Percentiles rank a stretch among this genome's conserved stretches.
phyloP scores from a whole-genome alignment of 2,329 filamentous ascomycete species.

The Achaetomium macrosporum region DNA sequence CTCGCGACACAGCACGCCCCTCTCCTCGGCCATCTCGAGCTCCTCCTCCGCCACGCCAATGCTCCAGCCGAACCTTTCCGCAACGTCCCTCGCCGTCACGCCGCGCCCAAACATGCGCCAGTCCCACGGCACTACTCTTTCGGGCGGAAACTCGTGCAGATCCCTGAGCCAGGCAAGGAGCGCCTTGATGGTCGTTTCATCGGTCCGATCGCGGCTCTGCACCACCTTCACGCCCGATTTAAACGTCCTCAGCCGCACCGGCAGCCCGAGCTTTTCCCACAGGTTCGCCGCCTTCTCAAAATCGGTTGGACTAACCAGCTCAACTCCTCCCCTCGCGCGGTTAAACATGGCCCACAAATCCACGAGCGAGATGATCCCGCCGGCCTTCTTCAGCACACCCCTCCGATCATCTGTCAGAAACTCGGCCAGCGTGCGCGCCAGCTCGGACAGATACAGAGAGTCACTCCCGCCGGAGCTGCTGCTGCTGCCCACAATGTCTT shows the following conservation, averaged over 20 bases:
- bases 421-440: slow-evolving; percentile 79
- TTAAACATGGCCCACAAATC: slow-evolving; percentile 96
- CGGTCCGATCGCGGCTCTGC: slow-evolving; percentile 79
- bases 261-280: slow-evolving; percentile 83
- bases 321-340: slow-evolving; percentile 83
- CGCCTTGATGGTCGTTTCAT: slow-evolving; percentile 78
- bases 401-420: slow-evolving; percentile 81
- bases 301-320: slow-evolving; percentile 85
- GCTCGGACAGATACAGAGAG: slow-evolving; percentile 81
- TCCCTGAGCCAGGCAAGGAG: slow-evolving; percentile 73
- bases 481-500: slow-evolving; percentile 78
- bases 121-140: slow-evolving; percentile 65
- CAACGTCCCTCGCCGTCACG: slow-evolving; percentile 82
- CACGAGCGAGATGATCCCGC: slow-evolving; percentile 82
- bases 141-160: slow-evolving; percentile 60
- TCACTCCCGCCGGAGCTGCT: slow-evolving; percentile 71
- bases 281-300: slow-evolving; percentile 83
- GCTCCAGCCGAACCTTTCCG: slow-evolving; percentile 92
- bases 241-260: slow-evolving; percentile 81
- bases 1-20: slow-evolving; percentile 80
- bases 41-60: slow-evolving; percentile 94
- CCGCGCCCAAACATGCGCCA: slow-evolving; percentile 74
- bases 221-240: slow-evolving; percentile 93
- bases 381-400: slow-evolving; percentile 70
- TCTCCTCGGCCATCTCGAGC: slow-evolving; percentile 94